Percentiles rank a stretch among this genome's conserved stretches.
phyloP scores from a whole-genome alignment of 257 asterid species.

The Linderniella brevidens region DNA sequence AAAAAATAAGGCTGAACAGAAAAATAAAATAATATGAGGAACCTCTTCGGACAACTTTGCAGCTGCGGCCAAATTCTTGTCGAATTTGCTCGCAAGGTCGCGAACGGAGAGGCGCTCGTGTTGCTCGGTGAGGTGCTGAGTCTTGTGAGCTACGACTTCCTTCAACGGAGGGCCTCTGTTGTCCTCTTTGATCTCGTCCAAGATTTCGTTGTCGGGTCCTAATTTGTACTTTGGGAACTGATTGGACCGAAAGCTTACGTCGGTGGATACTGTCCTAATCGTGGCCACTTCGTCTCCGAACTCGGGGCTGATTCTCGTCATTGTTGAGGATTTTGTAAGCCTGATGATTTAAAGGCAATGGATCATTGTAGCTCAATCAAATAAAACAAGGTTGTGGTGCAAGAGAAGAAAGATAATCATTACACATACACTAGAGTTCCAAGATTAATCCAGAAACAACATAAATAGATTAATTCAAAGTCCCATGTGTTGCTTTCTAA shows the following conservation, averaged over 20 bases:
- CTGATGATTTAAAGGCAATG: no score
- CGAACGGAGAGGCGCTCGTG: constrained; percentile 91
- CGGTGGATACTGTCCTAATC: constrained; percentile 48
- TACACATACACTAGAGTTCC: no score
- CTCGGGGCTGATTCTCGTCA: constrained; percentile 92
- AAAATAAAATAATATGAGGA: not conserved
- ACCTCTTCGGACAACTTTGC: constrained; percentile 91
- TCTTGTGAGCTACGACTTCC: constrained; percentile 67
- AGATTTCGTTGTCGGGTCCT: constrained; percentile 70
- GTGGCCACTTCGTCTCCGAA: constrained; percentile 43
- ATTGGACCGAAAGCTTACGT: constrained; percentile 50
- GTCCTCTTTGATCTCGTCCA: constrained; percentile 65
- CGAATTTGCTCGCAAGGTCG: constrained; percentile 88
- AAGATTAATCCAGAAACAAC: no score
- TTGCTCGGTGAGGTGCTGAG: constrained; percentile 53
- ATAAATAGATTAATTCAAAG: no score
- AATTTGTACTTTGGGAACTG: constrained; percentile 76
- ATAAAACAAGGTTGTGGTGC: no score
- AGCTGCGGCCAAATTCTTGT: constrained; percentile 91
- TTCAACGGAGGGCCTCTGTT: constrained; percentile 65
- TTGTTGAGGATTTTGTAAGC: constrained; percentile 6
- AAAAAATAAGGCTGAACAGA: not conserved
- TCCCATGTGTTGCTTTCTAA: no score
- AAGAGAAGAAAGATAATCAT: no score
- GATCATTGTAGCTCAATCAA: no score